A percentile compares a stretch with the other conserved stretches of the same genome.
Conservation (phyloP, 805 yeast species). For the Wickerhamiella alocasiicola region DNA sequence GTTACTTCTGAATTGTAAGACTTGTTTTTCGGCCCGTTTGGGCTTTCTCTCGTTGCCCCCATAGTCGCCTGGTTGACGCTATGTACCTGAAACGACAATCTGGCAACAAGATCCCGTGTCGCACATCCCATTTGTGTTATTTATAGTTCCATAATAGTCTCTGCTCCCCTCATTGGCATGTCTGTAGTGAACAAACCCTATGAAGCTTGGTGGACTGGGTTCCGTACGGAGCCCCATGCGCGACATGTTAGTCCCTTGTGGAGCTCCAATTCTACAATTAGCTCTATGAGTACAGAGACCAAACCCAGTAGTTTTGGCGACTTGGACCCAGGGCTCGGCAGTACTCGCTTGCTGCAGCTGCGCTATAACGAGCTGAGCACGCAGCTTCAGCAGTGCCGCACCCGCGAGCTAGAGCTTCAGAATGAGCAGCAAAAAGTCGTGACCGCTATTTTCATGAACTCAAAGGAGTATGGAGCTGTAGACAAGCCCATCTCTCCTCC, state of each 20-base stretch:
- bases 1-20: no score
- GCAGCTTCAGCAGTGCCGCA: constrained; percentile 9
- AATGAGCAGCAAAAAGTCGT: constrained; percentile 2
- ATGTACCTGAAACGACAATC: no score
- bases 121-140: no score
- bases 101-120: no score
- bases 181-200: neutral
- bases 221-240: neutral
- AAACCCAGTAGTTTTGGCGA: neutral
- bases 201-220: constrained; percentile 9
- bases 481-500: constrained; percentile 5
- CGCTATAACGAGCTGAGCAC: constrained; percentile 4
- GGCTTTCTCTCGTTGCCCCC: no score
- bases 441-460: neutral
- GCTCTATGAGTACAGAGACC: neutral
- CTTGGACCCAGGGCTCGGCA: neutral
- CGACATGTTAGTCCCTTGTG: no score
- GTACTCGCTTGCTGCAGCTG: constrained; percentile 2
- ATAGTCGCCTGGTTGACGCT: no score
- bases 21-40: no score
- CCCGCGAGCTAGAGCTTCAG: constrained; percentile 1
- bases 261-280: neutral
- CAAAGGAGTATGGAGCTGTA: neutral
- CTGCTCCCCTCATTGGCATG: no score
- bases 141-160: neutral